Evolutionary conservation across 345 rosid species (phyloP).

Genomic region (Noccaea bulbosa): DNA sequence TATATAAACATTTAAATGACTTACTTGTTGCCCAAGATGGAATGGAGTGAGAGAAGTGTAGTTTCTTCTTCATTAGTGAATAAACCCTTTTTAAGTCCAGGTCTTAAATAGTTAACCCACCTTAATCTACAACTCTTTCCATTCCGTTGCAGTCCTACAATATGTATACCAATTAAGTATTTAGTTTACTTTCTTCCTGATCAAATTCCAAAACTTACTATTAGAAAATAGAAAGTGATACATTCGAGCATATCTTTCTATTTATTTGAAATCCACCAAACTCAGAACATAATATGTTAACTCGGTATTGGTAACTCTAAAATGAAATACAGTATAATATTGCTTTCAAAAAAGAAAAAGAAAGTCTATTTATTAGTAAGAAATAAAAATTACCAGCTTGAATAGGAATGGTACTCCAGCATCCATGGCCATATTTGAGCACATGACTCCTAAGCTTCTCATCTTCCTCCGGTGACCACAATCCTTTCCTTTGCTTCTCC

Average conservation of each 20-base stretch:
- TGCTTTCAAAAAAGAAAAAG: neutral
- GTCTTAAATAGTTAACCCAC: conserved; percentile 92
- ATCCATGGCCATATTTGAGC: conserved; percentile 73
- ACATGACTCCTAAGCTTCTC: conserved; percentile 68
- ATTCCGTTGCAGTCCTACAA: conserved; percentile 77
- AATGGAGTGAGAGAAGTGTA: conserved; percentile 70
- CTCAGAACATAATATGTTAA: neutral
- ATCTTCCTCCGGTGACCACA: conserved; percentile 99
- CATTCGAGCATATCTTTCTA: neutral
- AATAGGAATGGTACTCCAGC: conserved; percentile 88
- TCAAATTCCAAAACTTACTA: neutral
- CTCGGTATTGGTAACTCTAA: neutral
- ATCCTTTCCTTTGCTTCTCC: conserved; percentile 74
- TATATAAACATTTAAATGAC: conserved; percentile 2
- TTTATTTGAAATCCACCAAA: neutral
- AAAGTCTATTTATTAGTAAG: neutral
- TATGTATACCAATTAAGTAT: neutral
- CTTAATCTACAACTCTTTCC: conserved; percentile 97
- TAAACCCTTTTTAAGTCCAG: conserved; percentile 74
- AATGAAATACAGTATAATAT: neutral
- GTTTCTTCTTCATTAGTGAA: conserved; percentile 73
- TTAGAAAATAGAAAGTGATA: neutral
- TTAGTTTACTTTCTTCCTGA: neutral
- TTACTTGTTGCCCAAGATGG: conserved; percentile 90
- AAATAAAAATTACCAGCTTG: conserved; percentile 63